Evolutionary conservation across 306 rosid genomes (phyloP).

Genomic region (Dalbergia cochinchinensis): DNA sequence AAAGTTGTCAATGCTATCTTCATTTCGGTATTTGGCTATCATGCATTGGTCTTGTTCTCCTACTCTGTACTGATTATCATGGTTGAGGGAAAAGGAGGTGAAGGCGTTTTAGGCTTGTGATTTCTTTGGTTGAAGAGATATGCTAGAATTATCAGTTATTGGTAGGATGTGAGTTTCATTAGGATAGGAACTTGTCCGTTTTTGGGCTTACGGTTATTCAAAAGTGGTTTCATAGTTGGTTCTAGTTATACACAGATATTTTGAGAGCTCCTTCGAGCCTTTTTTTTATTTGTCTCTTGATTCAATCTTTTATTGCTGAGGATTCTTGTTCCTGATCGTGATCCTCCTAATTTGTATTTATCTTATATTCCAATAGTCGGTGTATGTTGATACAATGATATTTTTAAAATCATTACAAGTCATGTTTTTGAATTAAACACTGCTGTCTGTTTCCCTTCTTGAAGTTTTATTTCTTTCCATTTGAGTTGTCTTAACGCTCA

Average conservation of each 20-base stretch:
- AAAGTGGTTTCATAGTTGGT: neutral
- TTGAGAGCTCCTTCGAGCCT: neutral
- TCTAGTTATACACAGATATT: neutral
- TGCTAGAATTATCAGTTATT: neutral
- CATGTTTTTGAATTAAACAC: neutral
- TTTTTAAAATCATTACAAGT: neutral
- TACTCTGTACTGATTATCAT: neutral
- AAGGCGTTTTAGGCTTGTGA: neutral
- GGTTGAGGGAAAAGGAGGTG: conserved; percentile 6
- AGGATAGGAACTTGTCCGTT: too few relatives aligned
- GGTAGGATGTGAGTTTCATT: neutral
- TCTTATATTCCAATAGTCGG: neutral
- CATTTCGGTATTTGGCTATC: conserved; percentile 2
- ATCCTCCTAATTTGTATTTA: neutral
- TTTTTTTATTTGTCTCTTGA: neutral
- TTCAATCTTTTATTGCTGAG: neutral
- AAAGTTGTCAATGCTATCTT: neutral
- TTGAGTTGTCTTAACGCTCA: too few relatives aligned
- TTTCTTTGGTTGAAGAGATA: neutral
- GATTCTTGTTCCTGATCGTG: neutral
- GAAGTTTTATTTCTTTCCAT: neutral
- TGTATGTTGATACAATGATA: conserved; percentile 5
- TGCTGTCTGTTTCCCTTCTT: neutral
- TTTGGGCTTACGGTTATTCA: neutral
- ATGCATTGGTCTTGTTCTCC: neutral